Base-by-base conservation (phyloP, 768 basidiomycete species). In the Suillus decipiens region DNA sequence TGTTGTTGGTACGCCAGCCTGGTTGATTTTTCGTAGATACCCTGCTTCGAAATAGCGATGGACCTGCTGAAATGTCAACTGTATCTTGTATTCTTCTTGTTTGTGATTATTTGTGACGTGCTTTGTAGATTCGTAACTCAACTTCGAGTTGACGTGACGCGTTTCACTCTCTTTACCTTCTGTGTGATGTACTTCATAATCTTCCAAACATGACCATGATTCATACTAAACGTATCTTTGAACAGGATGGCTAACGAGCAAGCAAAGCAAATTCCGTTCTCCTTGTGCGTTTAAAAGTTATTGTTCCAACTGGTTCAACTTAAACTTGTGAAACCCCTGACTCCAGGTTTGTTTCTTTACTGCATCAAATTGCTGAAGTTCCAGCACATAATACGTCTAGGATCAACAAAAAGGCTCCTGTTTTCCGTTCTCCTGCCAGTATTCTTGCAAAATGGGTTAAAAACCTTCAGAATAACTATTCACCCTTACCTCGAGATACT, bases 401-500 rank as follows among this genome's bases (percentile, higher is more conserved):
- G 57, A 54, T 57, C 37, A 64, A 56, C 28, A 63, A 55, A 12
- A 41, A 34, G 19, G 31, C 60, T 8, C 48, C 60, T 34, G 50
- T 60, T 34, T 56, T 28, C 50, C 64, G 77, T 51, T 80, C 82
- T 33, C 79, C 81, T 15, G 68, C 81, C 4, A 63, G 69, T n/a
- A 71, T 81, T 24, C 79, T 84, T 48, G 66, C 66, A 2, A 75
- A 70, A 55, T 89, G 86, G 86, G 70, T 81, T 22, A 65, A 69
- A 2, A 69, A 72, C 14, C 73, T 89, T 37, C 79, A 73, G 62
- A 66, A 54, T n/a, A 66, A 72, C 17, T 85, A 80, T 68, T 70
- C 74, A 14, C 84, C 86, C 15, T 73, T 89, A 24, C 83, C 85
- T 0, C 70, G 71, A 0, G 81, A 83, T 5, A 87, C 86, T 0